phyloP scores from a whole-genome alignment of 768 basidiomycete species.

The Boletus sensibilis region DNA sequence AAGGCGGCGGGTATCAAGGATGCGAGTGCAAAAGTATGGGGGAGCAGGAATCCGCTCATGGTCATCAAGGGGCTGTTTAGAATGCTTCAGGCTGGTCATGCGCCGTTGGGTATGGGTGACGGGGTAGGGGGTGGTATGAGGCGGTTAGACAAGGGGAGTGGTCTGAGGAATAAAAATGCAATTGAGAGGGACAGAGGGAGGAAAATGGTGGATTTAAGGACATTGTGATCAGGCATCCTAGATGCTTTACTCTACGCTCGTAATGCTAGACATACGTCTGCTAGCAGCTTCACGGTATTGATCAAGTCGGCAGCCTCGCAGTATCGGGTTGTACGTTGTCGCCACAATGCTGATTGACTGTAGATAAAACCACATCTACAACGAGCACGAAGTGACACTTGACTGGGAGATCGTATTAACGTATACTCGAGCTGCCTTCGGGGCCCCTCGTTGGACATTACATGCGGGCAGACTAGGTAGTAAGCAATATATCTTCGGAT shows the following conservation, averaged over 20 bases:
- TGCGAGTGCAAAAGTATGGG: constrained; percentile 92
- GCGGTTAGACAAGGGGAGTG: constrained; percentile 72
- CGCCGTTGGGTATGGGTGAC: constrained; percentile 78
- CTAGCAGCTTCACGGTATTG: background rate
- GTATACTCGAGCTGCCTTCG: too few relatives aligned
- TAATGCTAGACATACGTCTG: background rate
- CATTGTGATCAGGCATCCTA: constrained; percentile 32
- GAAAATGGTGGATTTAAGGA: constrained; percentile 65
- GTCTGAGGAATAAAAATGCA: constrained; percentile 64
- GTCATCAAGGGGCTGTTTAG: constrained; percentile 84
- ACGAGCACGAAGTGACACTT: too few relatives aligned
- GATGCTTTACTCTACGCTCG: background rate
- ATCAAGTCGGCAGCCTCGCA: too few relatives aligned
- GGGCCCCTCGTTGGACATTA: too few relatives aligned
- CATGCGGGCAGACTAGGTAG: too few relatives aligned
- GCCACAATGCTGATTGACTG: too few relatives aligned
- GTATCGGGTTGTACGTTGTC: too few relatives aligned
- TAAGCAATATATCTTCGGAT: constrained; percentile 11
- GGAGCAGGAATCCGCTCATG: constrained; percentile 71
- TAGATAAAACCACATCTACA: too few relatives aligned
- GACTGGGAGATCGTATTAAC: too few relatives aligned
- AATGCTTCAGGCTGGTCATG: constrained; percentile 83
- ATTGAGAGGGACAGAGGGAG: constrained; percentile 84
- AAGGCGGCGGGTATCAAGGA: constrained; percentile 96
- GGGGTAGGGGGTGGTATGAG: constrained; percentile 72